Conservation (phyloP, 192 early-diverging fungal species). For the Anaeromyces robustus region DNA sequence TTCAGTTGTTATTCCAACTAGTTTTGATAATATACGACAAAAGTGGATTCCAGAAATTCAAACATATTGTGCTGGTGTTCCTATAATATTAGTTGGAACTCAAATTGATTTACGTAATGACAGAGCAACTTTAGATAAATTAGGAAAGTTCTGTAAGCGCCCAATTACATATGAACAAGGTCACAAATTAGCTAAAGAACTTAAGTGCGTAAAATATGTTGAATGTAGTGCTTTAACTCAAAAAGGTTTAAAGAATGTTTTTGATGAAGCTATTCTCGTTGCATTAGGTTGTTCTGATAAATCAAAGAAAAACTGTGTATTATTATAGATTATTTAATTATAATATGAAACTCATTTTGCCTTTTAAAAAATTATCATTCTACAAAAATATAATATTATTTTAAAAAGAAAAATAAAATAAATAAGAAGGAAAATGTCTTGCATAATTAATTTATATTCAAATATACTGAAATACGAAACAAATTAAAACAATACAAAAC, state of each 20-base stretch:
- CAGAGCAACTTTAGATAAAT: constrained; percentile 55
- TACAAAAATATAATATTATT: no score
- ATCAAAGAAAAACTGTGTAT: neutral
- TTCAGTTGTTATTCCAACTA: constrained; percentile 80
- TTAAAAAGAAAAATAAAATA: no score
- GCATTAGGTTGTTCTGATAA: constrained; percentile 68
- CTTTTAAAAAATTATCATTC: no score
- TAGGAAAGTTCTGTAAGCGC: constrained; percentile 63
- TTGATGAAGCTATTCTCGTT: constrained; percentile 93
- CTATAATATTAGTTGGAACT: constrained; percentile 87
- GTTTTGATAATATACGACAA: constrained; percentile 90
- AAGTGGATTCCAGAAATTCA: constrained; percentile 94
- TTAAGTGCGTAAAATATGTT: constrained; percentile 81
- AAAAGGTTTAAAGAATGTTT: constrained; percentile 84
- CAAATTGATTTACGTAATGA: constrained; percentile 86
- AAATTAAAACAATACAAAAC: no score
- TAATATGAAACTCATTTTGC: no score
- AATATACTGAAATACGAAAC: no score
- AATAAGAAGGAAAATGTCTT: no score
- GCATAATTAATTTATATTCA: no score
- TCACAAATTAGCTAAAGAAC: constrained; percentile 64
- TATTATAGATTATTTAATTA: neutral
- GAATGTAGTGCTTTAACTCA: constrained; percentile 90
- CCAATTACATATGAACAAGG: constrained; percentile 68
- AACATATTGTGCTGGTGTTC: constrained; percentile 88